Evolutionary conservation across 371 early-diverging fungal species (phyloP).

Genomic region (Haplosporangium sp.): DNA sequence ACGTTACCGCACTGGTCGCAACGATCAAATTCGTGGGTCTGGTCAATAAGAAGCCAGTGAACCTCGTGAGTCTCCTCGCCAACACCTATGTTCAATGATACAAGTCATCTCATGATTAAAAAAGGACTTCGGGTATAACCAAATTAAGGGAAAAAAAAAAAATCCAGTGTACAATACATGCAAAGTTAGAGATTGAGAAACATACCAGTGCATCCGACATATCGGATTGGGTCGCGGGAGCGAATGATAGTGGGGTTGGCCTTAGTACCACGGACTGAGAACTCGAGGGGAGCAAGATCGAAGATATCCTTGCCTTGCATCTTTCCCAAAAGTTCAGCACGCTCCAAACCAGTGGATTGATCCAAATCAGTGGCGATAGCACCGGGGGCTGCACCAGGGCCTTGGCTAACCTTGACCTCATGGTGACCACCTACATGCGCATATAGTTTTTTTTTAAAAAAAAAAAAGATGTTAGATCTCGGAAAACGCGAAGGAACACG

Average conservation of each 20-base stretch:
- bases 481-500: neutral
- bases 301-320: conserved; percentile 91
- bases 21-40: conserved; percentile 85
- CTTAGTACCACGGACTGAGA: conserved; percentile 86
- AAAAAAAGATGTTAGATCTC: neutral
- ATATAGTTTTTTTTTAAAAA: neutral
- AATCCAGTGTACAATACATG: neutral
- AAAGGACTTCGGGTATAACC: neutral
- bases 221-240: conserved; percentile 85
- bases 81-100: conserved; percentile 30
- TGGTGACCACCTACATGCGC: conserved; percentile 41
- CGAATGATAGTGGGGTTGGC: conserved; percentile 88
- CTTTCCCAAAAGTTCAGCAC: conserved; percentile 87
- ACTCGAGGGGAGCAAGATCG: conserved; percentile 85
- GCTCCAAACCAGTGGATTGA: conserved; percentile 93
- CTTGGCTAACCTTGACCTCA: conserved; percentile 56
- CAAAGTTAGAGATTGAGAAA: neutral
- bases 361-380: conserved; percentile 88
- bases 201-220: conserved; percentile 95
- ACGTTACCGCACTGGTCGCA: conserved; percentile 97
- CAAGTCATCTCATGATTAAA: neutral
- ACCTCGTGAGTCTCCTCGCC: conserved; percentile 53
- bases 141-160: neutral
- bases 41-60: conserved; percentile 53
- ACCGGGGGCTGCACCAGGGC: conserved; percentile 75